Conservation (phyloP, 1,284 basidiomycete genomes). For the Apiotrichum laibachii region DNA sequence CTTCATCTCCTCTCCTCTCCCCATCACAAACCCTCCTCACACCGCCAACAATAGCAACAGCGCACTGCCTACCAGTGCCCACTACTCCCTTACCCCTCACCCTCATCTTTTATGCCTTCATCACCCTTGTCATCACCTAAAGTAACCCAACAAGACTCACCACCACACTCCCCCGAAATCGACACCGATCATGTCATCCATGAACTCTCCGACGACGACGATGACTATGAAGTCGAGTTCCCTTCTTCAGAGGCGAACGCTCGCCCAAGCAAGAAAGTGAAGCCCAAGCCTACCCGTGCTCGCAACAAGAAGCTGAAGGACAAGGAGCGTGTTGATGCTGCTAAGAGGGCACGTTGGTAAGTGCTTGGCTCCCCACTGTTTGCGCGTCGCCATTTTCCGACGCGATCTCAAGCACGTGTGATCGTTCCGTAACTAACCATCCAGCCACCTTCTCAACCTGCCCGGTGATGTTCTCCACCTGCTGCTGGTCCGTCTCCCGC, state of each 20-base stretch:
- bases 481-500: slow-evolving; percentile 39
- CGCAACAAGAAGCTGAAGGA: slow-evolving; percentile 19
- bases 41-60: background rate
- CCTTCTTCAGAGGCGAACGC: slow-evolving; percentile 20
- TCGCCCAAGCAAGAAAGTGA: slow-evolving; percentile 7
- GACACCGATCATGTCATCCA: background rate
- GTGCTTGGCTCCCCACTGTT: slow-evolving; percentile 2
- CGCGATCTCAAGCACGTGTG: slow-evolving; percentile 10
- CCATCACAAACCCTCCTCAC: background rate
- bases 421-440: background rate
- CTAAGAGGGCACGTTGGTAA: slow-evolving; percentile 24
- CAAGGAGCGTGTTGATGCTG: slow-evolving; percentile 17
- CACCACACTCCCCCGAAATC: background rate
- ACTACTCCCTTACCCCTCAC: background rate
- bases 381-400: background rate
- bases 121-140: background rate
- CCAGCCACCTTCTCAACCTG: slow-evolving; percentile 39
- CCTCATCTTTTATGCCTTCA: slow-evolving; percentile 12
- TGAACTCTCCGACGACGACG: background rate
- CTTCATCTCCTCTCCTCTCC: background rate
- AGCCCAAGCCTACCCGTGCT: slow-evolving; percentile 16
- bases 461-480: slow-evolving; percentile 43
- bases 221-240: slow-evolving; percentile 3
- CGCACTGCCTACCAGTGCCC: slow-evolving; percentile 4
- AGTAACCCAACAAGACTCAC: background rate